Conservation (phyloP, 2,329 filamentous ascomycete species). For the Arachnomyces sp. region DNA sequence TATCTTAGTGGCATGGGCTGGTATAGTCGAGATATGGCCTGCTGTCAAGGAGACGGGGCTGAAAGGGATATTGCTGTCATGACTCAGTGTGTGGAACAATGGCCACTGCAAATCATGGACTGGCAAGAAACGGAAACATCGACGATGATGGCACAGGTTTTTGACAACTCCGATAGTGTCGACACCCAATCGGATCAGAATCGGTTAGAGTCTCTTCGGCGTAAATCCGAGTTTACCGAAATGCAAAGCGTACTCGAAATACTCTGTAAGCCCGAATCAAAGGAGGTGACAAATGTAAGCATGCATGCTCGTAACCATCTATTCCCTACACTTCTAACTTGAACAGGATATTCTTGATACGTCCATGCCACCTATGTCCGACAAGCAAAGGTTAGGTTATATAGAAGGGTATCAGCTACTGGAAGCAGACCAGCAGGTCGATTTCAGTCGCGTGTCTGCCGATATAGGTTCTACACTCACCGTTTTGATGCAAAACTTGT, state of each 20-base stretch:
- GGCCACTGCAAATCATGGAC: slow-evolving; percentile 57
- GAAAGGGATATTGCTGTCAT: slow-evolving; percentile 56
- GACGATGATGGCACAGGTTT: not conserved
- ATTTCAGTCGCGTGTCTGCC: slow-evolving; percentile 36
- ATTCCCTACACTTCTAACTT: slow-evolving; percentile 8
- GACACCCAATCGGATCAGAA: slow-evolving; percentile 14
- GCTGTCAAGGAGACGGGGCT: slow-evolving; percentile 30
- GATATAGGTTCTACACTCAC: slow-evolving; percentile 26
- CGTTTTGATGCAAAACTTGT: slow-evolving; percentile 22
- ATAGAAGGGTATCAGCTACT: slow-evolving; percentile 48
- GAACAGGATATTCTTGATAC: slow-evolving; percentile 53
- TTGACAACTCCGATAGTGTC: slow-evolving; percentile 5
- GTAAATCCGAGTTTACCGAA: slow-evolving; percentile 25
- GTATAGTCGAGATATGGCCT: slow-evolving; percentile 55
- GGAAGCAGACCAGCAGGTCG: slow-evolving; percentile 41
- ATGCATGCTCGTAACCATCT: not conserved
- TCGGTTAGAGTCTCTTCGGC: slow-evolving; percentile 21
- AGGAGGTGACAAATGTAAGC: slow-evolving; percentile 23
- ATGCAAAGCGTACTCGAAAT: slow-evolving; percentile 31
- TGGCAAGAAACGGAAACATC: slow-evolving; percentile 39
- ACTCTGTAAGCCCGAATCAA: slow-evolving; percentile 21
- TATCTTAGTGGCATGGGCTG: slow-evolving; percentile 72
- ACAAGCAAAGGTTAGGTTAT: slow-evolving; percentile 49
- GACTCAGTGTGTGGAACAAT: slow-evolving; percentile 59
- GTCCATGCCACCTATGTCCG: slow-evolving; percentile 51